Evolutionary conservation across 1,284 basidiomycete genomes (phyloP).

Genomic region (Irpex lacteus): DNA sequence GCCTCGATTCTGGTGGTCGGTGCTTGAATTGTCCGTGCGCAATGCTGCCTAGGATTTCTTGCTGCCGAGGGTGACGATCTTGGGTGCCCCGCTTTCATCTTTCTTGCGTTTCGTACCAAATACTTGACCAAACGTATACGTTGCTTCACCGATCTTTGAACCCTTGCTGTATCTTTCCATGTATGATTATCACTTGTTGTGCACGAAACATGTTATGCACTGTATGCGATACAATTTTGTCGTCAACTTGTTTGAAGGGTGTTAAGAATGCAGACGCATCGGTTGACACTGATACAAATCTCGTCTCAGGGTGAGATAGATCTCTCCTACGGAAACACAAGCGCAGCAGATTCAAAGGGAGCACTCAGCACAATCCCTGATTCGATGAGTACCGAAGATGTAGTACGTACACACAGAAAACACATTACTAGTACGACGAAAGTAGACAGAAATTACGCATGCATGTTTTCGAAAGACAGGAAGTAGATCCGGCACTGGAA

Average conservation of each 20-base stretch:
- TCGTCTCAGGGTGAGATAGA: not conserved
- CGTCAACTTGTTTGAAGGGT: too few relatives aligned
- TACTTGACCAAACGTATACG: not conserved
- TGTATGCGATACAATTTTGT: not conserved
- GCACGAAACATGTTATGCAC: not conserved
- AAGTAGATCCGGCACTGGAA: not conserved
- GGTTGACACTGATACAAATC: too few relatives aligned
- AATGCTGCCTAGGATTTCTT: not conserved
- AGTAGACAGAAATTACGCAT: not conserved
- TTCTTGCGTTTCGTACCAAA: not conserved
- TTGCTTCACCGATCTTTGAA: too few relatives aligned
- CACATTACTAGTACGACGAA: not conserved
- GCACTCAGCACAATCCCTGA: not conserved
- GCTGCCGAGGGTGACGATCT: not conserved
- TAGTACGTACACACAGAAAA: not conserved
- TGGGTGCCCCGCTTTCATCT: not conserved
- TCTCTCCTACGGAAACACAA: not conserved
- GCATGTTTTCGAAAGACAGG: not conserved
- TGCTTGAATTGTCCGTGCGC: not conserved
- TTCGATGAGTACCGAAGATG: not conserved
- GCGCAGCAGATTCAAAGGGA: not conserved
- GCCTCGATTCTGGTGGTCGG: constrained; percentile 50
- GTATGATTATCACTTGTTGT: not conserved
- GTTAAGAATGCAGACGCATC: not conserved
- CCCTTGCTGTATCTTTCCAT: too few relatives aligned